These are phyloP conservation scores for Apiotrichum porosum DNA, from an alignment of 1,284 basidiomycete genomes.

Conservation along the genomic window DNA sequence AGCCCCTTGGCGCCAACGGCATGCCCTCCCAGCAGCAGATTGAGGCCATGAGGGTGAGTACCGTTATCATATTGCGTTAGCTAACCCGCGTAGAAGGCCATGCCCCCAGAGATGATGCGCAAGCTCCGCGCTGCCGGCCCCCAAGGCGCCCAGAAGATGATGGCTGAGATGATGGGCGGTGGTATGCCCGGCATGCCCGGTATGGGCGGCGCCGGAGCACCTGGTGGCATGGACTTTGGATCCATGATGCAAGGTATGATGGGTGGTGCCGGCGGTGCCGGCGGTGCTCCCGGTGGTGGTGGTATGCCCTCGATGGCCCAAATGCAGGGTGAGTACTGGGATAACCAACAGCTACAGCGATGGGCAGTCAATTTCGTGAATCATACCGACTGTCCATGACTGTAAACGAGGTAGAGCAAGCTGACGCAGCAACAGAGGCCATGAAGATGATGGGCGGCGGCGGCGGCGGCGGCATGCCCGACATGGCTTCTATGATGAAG, in stretches of 20 bases:
- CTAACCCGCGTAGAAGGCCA: slow-evolving; percentile 58
- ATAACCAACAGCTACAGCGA: too few species aligned
- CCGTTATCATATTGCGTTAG: slow-evolving; percentile 17
- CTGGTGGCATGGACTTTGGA: slow-evolving; percentile 65
- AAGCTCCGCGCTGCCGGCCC: slow-evolving; percentile 68
- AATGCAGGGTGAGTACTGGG: slow-evolving; percentile 43
- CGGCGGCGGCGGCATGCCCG: slow-evolving; percentile 49
- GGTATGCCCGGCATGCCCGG: not conserved
- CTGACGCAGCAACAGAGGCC: slow-evolving; percentile 53
- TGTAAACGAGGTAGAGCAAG: too few species aligned
- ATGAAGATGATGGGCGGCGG: slow-evolving; percentile 80
- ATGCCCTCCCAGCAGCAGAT: slow-evolving; percentile 89
- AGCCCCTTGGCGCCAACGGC: slow-evolving; percentile 73
- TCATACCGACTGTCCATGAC: too few species aligned
- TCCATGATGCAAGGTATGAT: slow-evolving; percentile 49
- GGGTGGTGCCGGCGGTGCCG: slow-evolving; percentile 25
- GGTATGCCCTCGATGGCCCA: slow-evolving; percentile 50
- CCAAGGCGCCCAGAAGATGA: slow-evolving; percentile 89
- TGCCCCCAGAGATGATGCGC: slow-evolving; percentile 83
- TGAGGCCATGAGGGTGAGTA: slow-evolving; percentile 73
- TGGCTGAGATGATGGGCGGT: slow-evolving; percentile 80
- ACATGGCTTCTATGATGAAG: slow-evolving; percentile 47
- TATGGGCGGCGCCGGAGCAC: not conserved
- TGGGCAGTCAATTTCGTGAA: not conserved
- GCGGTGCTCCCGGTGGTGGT: slow-evolving; percentile 28